A percentile compares a stretch with the other conserved stretches of the same genome.
These are phyloP conservation scores for Fusarium anguioides DNA, from an alignment of 2,329 filamentous ascomycete genomes.

Conservation along the genomic window DNA sequence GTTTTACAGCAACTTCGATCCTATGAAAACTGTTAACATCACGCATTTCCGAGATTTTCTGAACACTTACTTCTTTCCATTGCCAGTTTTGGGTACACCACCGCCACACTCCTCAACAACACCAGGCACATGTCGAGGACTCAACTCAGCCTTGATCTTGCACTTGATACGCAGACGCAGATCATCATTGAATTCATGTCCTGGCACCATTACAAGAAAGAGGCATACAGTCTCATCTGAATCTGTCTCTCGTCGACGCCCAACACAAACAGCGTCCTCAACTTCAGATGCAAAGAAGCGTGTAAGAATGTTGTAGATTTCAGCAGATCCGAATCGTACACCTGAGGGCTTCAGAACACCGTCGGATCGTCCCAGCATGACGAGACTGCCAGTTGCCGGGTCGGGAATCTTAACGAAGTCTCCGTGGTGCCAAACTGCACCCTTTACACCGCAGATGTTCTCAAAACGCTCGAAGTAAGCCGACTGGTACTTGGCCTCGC, in stretches of 20 bases:
- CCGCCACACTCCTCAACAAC: conserved; percentile 81
- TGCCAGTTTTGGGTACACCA: conserved; percentile 90
- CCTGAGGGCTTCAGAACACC: conserved; percentile 93
- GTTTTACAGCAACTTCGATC: conserved; percentile 95
- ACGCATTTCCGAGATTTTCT: background rate
- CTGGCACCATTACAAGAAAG: conserved; percentile 81
- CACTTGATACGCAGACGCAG: conserved; percentile 73
- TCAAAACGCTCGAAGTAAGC: conserved; percentile 91
- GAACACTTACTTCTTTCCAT: conserved; percentile 87
- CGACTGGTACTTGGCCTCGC: conserved; percentile 78
- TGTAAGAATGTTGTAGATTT: conserved; percentile 95
- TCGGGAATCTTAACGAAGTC: conserved; percentile 83
- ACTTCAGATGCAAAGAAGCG: conserved; percentile 82
- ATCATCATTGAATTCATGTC: conserved; percentile 66
- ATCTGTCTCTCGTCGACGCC: conserved; percentile 76
- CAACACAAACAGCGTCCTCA: conserved; percentile 89
- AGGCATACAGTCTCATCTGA: conserved; percentile 87
- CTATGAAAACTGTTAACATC: conserved; percentile 53
- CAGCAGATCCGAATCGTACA: conserved; percentile 90
- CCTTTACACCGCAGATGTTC: conserved; percentile 51
- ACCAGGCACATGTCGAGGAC: conserved; percentile 87
- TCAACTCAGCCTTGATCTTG: conserved; percentile 80
- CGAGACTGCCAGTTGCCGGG: conserved; percentile 76
- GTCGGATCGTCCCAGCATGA: conserved; percentile 93
- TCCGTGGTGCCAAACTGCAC: conserved; percentile 87